Base-by-base conservation (phyloP, 2,329 filamentous ascomycete genomes). In the Xylariaceae sp. region DNA sequence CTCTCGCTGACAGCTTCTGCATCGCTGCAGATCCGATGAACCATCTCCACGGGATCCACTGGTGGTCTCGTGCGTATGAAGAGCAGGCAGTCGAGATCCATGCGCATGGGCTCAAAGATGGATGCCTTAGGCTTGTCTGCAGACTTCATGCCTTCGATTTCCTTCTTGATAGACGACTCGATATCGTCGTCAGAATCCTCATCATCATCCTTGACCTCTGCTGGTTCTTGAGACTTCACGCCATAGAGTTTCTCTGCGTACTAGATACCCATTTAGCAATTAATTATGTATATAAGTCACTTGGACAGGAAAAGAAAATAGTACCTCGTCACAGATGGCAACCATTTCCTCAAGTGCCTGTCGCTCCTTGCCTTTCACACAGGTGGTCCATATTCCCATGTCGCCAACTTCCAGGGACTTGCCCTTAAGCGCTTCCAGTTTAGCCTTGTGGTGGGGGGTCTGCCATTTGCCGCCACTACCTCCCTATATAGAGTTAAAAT, bases 321-420 rank as follows among this genome's bases (percentile, higher is more conserved):
- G 58, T 73, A 89, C 87, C 76, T 89, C 81, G 43, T 87, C 80
- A 66, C 91, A 89, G 20, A 92, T 74, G 56, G 81, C 74, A 54
- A 79, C 79, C 60, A 92, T 79, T 70, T 93, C 90, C 48, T 80
- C 77, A 2, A 89, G 81, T 14, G 89, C 88, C 71, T 86, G 88
- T 42, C 78, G 79, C 73, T 90, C 89, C 76, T 89, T 88, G 62
- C 84, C 84, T 68, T 88, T 83, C 49, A 88, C 85, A 70, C 89
- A 93, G 0, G 89, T 92, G 23, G 88, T 87, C 89, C 89, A 93
- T 56, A 93, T 86, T 4, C 90, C 90, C 50, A 81, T 77, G 66
- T 92, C 88, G 4, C 89, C 89, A 4, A 87, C 77, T 64, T 89
- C 83, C 46, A 92, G 73, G 12, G 72, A 69, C 40, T 73, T 73